Evolutionary conservation across 768 basidiomycete species (phyloP), one percentile per base, ranked within the genome.

Genomic region (Pulveroboletus ravenelii): DNA sequence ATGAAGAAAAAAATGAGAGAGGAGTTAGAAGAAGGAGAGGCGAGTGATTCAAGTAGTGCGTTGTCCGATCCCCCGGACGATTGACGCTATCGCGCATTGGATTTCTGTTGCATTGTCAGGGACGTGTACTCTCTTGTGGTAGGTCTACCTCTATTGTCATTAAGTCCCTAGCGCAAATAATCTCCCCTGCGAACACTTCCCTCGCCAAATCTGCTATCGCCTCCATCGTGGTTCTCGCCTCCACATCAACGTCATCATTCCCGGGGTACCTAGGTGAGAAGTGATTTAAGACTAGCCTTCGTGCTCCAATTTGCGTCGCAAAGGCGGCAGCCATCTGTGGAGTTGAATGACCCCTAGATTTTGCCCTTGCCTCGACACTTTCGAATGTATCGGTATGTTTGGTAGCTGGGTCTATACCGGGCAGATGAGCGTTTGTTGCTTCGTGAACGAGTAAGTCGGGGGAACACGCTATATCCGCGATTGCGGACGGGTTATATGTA

Each of bases 301-400:
- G 71, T 23, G 90, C 87, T 6, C 74, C 62, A 36, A 89, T 79
- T 9, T 67, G 70, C 62, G 76, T 81, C 5, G 87, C 93, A 62
- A 94, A 94, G 12, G 73, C 72, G 10, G 84, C 93, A 8, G 91
- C 93, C 83, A 93, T 88, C 60, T 90, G 88, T 1, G 93, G 91
- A 12, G 93, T 96, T 5, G 89, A 92, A 66, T 96, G 93, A 0
- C 93, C 93, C 62, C 89, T 78, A 3, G 81, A 83, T 63, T 74
- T 85, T 7, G 89, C 73, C 50, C 82, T 78, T 34, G 68, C 67
- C 60, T 88, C 79, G 7, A 92, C 79, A 13, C 60, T 75, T 58
- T 80, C 77, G 52, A 77, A 77, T 7, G 82, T 85, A 49, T 89
- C 88, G 3, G 63, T 67, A 3, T 69, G 67, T 63, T 86, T 87